Evolutionary conservation across 192 early-diverging fungal genomes (phyloP).

Genomic region (Backusella westeae): DNA sequence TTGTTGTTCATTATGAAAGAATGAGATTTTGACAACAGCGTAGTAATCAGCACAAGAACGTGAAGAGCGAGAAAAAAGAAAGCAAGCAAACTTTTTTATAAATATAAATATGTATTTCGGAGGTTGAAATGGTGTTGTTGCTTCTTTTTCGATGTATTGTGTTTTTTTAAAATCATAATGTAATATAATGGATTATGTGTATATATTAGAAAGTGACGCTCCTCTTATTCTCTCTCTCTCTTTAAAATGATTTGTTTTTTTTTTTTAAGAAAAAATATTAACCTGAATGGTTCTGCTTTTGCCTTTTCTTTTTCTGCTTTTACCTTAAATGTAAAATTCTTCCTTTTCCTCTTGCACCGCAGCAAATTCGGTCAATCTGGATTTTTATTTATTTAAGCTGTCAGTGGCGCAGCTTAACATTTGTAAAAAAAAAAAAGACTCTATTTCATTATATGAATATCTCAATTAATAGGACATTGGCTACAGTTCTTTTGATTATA

Average conservation of each 20-base stretch:
- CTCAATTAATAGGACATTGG: no score
- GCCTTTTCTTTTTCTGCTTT: neutral
- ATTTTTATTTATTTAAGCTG: neutral
- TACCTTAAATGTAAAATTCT: neutral
- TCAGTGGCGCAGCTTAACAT: neutral
- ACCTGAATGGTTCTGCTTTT: neutral
- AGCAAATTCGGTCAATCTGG: neutral
- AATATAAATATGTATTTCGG: neutral
- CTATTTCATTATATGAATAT: no score
- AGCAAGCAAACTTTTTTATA: neutral
- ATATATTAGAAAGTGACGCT: neutral
- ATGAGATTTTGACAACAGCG: neutral
- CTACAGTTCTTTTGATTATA: neutral
- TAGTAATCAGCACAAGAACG: neutral
- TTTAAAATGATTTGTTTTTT: neutral
- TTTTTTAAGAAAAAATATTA: neutral
- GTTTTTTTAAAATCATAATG: no score
- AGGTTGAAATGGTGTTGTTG: neutral
- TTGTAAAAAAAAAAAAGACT: neutral
- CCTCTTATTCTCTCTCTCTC: no score
- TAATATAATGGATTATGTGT: neutral
- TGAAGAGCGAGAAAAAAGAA: neutral
- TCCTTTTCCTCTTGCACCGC: neutral
- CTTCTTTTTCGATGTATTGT: neutral
- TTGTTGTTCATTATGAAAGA: slow-evolving; percentile 1